A percentile compares a stretch with the other conserved stretches of the same genome.
Conservation (phyloP, 371 early-diverging fungal species). For the Actinomucor elegans region DNA sequence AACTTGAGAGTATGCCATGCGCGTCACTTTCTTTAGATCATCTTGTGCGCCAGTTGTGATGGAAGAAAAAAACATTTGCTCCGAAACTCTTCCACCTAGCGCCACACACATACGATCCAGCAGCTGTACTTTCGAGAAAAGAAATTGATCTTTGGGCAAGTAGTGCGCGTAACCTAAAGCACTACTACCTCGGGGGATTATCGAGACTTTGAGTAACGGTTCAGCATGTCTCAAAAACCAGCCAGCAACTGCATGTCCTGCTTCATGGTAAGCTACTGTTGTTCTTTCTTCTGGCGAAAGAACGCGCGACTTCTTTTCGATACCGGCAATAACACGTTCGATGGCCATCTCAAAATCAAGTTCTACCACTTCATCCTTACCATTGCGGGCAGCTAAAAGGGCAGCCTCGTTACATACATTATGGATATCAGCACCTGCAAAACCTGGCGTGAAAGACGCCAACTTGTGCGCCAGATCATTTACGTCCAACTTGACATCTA, state of each 20-base stretch:
- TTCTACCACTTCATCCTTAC: conserved; percentile 76
- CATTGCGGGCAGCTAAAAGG: conserved; percentile 88
- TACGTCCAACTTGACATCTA: not conserved
- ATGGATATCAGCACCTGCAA: conserved; percentile 94
- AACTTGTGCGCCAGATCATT: conserved; percentile 85
- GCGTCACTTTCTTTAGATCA: conserved; percentile 96
- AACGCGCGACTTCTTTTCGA: conserved; percentile 97
- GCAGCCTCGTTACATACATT: conserved; percentile 98
- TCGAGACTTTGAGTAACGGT: conserved; percentile 95
- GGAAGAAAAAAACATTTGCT: conserved; percentile 90
- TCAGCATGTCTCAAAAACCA: conserved; percentile 97
- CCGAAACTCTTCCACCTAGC: conserved; percentile 95
- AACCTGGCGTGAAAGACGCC: conserved; percentile 87
- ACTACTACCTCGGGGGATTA: conserved; percentile 90
- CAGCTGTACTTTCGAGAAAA: conserved; percentile 92
- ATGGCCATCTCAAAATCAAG: conserved; percentile 96
- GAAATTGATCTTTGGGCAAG: conserved; percentile 95
- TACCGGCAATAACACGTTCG: conserved; percentile 97
- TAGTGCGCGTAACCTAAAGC: conserved; percentile 99
- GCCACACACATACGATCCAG: conserved; percentile 98
- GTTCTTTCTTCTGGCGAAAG: conserved; percentile 97
- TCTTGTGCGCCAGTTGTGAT: conserved; percentile 92
- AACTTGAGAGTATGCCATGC: conserved; percentile 95
- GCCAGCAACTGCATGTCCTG: conserved; percentile 98
- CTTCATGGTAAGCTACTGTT: conserved; percentile 99